Evolutionary conservation across 305 asterid genomes (phyloP).

Genomic region (Ruellia speciosa): DNA sequence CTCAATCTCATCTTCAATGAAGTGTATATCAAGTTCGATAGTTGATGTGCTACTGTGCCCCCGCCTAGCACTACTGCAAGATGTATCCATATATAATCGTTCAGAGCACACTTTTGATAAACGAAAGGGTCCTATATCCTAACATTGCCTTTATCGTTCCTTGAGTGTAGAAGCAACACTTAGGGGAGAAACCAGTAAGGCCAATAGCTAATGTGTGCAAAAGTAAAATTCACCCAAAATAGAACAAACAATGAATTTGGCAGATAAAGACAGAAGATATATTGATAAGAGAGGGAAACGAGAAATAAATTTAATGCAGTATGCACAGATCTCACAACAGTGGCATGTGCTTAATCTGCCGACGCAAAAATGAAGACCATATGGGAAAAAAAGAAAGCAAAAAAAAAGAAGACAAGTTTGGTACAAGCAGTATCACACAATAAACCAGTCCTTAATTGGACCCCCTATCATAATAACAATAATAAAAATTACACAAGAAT

Average conservation of each 20-base stretch:
- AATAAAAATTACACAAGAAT: no score
- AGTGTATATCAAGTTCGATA: not conserved
- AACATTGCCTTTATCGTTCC: no score
- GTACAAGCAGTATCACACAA: not conserved
- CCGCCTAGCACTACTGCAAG: no score
- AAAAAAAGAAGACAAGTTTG: not conserved
- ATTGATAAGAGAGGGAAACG: constrained; percentile 25
- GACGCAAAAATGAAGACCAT: constrained; percentile 15
- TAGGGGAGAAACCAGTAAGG: not conserved
- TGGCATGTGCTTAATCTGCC: constrained; percentile 42
- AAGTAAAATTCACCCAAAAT: constrained; percentile 23
- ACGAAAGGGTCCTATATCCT: no score
- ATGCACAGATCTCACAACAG: constrained; percentile 40
- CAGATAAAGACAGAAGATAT: constrained; percentile 21
- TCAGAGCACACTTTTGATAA: not conserved
- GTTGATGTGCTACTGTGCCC: not conserved
- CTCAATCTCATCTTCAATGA: not conserved
- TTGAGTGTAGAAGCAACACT: no score
- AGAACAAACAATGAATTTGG: constrained; percentile 28
- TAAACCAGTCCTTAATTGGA: constrained; percentile 1
- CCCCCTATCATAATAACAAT: not conserved
- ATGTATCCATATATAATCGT: no score
- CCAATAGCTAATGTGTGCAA: not conserved
- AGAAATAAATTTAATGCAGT: constrained; percentile 27
- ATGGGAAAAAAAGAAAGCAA: not conserved